These are phyloP conservation scores for Pseudogymnoascus destructans DNA, from an alignment of 2,329 filamentous ascomycete species.

Conservation along the genomic window DNA sequence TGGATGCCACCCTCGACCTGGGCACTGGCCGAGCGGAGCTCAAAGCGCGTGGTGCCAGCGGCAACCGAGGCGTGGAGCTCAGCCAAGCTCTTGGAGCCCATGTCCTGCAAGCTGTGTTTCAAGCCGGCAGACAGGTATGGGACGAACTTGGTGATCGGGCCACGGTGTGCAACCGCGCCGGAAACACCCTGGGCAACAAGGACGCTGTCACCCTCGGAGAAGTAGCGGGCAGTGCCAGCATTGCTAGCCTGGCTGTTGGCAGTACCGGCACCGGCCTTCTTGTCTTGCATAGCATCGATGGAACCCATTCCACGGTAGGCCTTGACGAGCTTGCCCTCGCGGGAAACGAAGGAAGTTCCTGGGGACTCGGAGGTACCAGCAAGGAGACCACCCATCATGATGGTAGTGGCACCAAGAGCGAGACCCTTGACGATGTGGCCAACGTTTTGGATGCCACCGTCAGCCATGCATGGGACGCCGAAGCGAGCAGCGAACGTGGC, in stretches of 20 bases:
- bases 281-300: conserved; percentile 99
- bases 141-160: conserved; percentile 84
- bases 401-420: conserved; percentile 80
- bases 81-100: conserved; percentile 67
- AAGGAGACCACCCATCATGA: conserved; percentile 99
- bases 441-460: conserved; percentile 95
- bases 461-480: conserved; percentile 93
- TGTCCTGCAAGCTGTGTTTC: conserved; percentile 95
- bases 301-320: conserved; percentile 98
- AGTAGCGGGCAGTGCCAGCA: conserved; percentile 93
- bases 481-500: conserved; percentile 81
- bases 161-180: conserved; percentile 66
- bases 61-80: conserved; percentile 65
- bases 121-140: conserved; percentile 91
- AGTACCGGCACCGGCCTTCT: conserved; percentile 69
- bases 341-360: conserved; percentile 89
- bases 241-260: conserved; percentile 71
- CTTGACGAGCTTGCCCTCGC: conserved; percentile 96
- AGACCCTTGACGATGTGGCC: conserved; percentile 98
- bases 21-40: conserved; percentile 85
- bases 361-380: conserved; percentile 96
- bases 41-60: conserved; percentile 71
- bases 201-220: conserved; percentile 90
- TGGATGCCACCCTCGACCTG: conserved; percentile 96
- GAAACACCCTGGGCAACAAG: conserved; percentile 95